Evolutionary conservation across 257 asterid genomes (phyloP), one percentile per base, ranked within the genome.

Genomic region (Salvia miltiorrhiza): DNA sequence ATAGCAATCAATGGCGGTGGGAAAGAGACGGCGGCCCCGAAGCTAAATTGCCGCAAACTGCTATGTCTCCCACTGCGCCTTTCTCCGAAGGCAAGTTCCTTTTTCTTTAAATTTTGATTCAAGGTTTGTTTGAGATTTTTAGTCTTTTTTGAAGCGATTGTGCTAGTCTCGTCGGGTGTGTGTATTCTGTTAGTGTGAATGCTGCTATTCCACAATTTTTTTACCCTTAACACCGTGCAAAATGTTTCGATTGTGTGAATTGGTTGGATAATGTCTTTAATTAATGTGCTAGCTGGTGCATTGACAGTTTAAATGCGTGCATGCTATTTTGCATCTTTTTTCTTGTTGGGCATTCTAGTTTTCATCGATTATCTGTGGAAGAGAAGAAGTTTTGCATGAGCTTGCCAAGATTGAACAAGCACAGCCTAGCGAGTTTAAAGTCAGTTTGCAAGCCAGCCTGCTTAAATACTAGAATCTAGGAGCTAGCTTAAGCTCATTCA

Each of bases 1-100:
- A 74, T 69, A 76, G 76, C 20, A 80, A 79, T 80, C 88, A 87
- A 64, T 83, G 90, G 91, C 84, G 86, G 69, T 83, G 93, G 95
- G 93, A 90, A 70, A 81, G 91, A 77, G 92, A 90, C 39, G 83
- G 78, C 39, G 83, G 78, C 4, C 41, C 75, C 19, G 79, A 75
- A 69, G 71, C 85, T 23, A 79, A 76, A 74, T 48, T 87, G 78
- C 83, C 81, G 8, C 80, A 78, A 63, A 83, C 81, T 63, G 85
- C 89, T 16, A 83, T 88, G 86, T 86, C 97, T 5, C 91, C 97
- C 7, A 79, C 82, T 9, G 76, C 86, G 70, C 83, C 82, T 33
- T 83, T 71, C 73, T 73, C 85, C 70, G 86, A 86, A 78, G 93
- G 93, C 73, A 79, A 48, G 72, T 50, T 37, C 43, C 58, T n/a